Evolutionary conservation across 257 asterid species (phyloP).

Genomic region (Lithospermum erythrorhizon): DNA sequence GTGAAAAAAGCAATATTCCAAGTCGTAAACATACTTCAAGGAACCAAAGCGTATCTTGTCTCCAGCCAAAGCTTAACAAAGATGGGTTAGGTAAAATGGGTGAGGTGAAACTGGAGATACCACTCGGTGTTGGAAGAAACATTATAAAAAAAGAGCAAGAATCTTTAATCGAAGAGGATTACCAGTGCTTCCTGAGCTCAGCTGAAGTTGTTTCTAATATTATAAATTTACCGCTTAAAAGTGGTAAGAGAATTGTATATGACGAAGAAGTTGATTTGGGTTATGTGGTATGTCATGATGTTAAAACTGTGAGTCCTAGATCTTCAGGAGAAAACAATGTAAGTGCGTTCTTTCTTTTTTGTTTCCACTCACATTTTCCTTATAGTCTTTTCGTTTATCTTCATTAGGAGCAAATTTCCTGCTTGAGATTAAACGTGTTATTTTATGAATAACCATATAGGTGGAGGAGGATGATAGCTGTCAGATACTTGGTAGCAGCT

Average conservation of each 20-base stretch:
- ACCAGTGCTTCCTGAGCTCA: neutral
- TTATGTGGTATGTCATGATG: neutral
- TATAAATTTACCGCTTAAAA: neutral
- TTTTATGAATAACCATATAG: neutral
- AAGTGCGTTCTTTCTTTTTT: neutral
- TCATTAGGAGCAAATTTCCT: neutral
- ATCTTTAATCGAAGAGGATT: neutral
- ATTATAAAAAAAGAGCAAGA: neutral
- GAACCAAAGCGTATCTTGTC: neutral
- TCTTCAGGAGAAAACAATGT: neutral
- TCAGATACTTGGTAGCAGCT: neutral
- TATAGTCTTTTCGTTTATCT: neutral
- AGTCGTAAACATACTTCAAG: neutral
- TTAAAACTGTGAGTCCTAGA: neutral
- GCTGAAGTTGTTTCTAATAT: neutral
- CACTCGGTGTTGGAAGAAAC: neutral
- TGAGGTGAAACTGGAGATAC: neutral
- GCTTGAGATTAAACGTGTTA: neutral
- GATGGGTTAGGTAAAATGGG: neutral
- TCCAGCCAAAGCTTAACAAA: neutral
- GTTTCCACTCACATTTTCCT: neutral
- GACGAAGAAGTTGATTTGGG: neutral
- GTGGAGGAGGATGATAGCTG: constrained; percentile 1
- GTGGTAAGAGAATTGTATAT: neutral
- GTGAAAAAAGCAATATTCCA: neutral